Conservation (phyloP, 2,329 filamentous ascomycete species). For the Penicillium sp. region DNA sequence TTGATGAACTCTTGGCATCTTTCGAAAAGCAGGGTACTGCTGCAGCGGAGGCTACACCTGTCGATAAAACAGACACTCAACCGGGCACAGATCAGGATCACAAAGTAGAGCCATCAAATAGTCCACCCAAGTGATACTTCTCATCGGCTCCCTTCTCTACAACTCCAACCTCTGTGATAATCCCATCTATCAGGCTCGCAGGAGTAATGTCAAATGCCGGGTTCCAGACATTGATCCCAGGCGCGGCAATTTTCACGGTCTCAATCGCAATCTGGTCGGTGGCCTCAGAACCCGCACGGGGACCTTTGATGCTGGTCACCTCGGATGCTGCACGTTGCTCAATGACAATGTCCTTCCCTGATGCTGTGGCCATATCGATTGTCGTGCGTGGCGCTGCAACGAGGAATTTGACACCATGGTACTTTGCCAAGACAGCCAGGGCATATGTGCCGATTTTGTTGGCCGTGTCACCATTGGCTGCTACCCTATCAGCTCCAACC, state of each 20-base stretch:
- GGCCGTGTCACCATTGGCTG: conserved; percentile 93
- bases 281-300: conserved; percentile 57
- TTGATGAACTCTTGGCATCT: conserved; percentile 29
- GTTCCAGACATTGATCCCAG: conserved; percentile 86
- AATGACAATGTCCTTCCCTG: conserved; percentile 78
- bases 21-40: conserved; percentile 15
- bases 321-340: conserved; percentile 81
- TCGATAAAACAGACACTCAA: not conserved
- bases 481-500: conserved; percentile 91
- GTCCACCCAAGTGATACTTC: conserved; percentile 57
- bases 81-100: conserved; percentile 1
- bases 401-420: conserved; percentile 90
- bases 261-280: conserved; percentile 51
- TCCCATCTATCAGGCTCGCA: conserved; percentile 80
- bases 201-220: conserved; percentile 96
- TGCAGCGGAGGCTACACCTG: not conserved
- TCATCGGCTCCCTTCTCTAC: conserved; percentile 73
- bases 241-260: conserved; percentile 73
- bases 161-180: conserved; percentile 89
- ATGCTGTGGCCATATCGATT: conserved; percentile 78
- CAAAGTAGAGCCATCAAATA: conserved; percentile 24
- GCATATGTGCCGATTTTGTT: conserved; percentile 98
- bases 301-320: conserved; percentile 79
- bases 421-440: conserved; percentile 80
- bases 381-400: conserved; percentile 93